phyloP scores from a whole-genome alignment of 805 yeast species.

The Starmerella davenportii region DNA sequence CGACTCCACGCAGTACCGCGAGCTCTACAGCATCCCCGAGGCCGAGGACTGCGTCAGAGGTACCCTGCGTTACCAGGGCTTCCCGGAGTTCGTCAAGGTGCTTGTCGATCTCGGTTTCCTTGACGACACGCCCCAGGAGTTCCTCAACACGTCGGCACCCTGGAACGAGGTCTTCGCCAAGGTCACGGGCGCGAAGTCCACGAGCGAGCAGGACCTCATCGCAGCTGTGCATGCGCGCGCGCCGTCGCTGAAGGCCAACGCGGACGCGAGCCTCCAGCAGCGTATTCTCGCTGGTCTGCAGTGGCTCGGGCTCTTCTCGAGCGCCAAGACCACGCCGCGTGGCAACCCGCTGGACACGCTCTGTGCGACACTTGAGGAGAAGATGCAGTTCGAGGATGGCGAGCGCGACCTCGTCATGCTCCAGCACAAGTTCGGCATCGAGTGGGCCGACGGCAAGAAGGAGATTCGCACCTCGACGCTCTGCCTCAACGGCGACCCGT shows the following conservation, averaged over 20 bases:
- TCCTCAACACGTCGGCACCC: slow-evolving; percentile 34
- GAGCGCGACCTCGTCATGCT: slow-evolving; percentile 90
- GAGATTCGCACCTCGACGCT: slow-evolving; percentile 92
- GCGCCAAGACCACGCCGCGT: slow-evolving; percentile 59
- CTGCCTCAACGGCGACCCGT: slow-evolving; percentile 77
- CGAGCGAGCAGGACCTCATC: slow-evolving; percentile 52
- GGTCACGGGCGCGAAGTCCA: slow-evolving; percentile 56
- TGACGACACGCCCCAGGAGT: slow-evolving; percentile 50
- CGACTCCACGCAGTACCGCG: slow-evolving; percentile 87
- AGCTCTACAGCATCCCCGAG: slow-evolving; percentile 86
- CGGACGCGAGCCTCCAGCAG: slow-evolving; percentile 61
- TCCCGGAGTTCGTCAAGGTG: slow-evolving; percentile 94
- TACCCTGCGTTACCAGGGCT: slow-evolving; percentile 93
- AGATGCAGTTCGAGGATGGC: slow-evolving; percentile 89
- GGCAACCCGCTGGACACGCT: slow-evolving; percentile 89
- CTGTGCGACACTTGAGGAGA: slow-evolving; percentile 87
- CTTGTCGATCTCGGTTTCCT: slow-evolving; percentile 87
- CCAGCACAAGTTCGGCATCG: slow-evolving; percentile 96
- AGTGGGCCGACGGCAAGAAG: slow-evolving; percentile 80
- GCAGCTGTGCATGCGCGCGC: slow-evolving; percentile 63
- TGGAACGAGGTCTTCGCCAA: slow-evolving; percentile 81
- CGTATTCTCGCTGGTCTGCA: slow-evolving; percentile 74
- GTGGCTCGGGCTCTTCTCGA: slow-evolving; percentile 88
- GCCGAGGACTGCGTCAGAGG: slow-evolving; percentile 95
- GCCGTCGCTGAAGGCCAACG: slow-evolving; percentile 32